These are phyloP conservation scores for Diaporthe sp. DNA, from an alignment of 2,329 filamentous ascomycete species.

Conservation along the genomic window DNA sequence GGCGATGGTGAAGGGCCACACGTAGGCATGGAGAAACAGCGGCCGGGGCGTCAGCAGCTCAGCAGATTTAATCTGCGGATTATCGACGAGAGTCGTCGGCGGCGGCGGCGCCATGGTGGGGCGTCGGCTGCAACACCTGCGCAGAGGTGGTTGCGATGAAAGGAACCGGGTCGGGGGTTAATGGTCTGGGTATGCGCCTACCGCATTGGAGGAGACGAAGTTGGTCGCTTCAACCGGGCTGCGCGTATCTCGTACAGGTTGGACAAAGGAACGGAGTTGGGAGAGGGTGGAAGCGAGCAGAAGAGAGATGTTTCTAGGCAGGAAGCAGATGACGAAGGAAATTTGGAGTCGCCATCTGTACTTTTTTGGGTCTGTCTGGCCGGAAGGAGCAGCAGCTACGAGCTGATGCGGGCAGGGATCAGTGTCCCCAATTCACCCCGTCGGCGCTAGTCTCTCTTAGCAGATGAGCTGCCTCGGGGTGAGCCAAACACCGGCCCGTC, in stretches of 20 bases:
- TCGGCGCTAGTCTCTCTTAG: not conserved
- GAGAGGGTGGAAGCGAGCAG: not conserved
- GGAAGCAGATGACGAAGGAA: slow-evolving; percentile 34
- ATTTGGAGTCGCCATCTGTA: slow-evolving; percentile 39
- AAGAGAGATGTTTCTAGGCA: slow-evolving; percentile 9
- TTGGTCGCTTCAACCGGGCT: not conserved
- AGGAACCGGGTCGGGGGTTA: not conserved
- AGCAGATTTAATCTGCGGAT: slow-evolving; percentile 87
- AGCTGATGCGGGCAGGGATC: slow-evolving; percentile 9
- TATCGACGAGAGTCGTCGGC: slow-evolving; percentile 78
- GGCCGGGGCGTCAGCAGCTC: slow-evolving; percentile 90
- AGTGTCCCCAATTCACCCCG: slow-evolving; percentile 10
- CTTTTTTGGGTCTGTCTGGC: slow-evolving; percentile 33
- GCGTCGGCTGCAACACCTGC: slow-evolving; percentile 20
- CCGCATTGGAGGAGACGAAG: slow-evolving; percentile 1
- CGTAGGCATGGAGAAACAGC: slow-evolving; percentile 84
- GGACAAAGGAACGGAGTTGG: not conserved
- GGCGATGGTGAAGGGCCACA: slow-evolving; percentile 91
- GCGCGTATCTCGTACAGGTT: not conserved
- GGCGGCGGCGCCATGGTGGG: slow-evolving; percentile 64
- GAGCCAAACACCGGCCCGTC: not conserved
- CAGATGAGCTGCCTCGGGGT: not conserved
- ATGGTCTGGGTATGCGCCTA: slow-evolving; percentile 30
- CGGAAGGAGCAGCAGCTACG: slow-evolving; percentile 13
- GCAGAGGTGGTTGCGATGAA: slow-evolving; percentile 17